A percentile compares a stretch with the other conserved stretches of the same genome.
These are phyloP conservation scores for Hymenochaete sp. DNA, from an alignment of 1,284 basidiomycete genomes.

Conservation along the genomic window DNA sequence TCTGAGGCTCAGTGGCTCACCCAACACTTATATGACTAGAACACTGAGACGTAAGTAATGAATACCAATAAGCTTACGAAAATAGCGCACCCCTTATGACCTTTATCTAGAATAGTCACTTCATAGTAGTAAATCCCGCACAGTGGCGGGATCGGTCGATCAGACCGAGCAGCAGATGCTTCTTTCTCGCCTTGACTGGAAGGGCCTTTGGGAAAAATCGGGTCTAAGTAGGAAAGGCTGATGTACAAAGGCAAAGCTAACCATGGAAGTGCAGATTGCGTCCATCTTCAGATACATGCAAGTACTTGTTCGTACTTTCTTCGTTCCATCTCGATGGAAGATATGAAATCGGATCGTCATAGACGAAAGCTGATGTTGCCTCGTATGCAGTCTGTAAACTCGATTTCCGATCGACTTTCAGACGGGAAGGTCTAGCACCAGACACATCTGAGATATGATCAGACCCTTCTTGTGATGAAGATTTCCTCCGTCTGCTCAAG, in stretches of 20 bases:
- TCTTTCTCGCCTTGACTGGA: conserved; percentile 62
- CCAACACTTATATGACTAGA: conserved; percentile 76
- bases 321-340: conserved; percentile 78
- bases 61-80: background rate
- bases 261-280: conserved; percentile 64
- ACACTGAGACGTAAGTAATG: conserved; percentile 8
- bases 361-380: conserved; percentile 19
- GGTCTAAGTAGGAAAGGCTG: conserved; percentile 4
- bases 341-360: conserved; percentile 37
- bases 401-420: too few species aligned
- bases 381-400: conserved; percentile 7
- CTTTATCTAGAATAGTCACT: conserved; percentile 70
- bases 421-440: too few species aligned
- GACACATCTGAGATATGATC: too few species aligned
- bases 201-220: conserved; percentile 31
- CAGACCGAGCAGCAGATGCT: conserved; percentile 71
- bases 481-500: conserved; percentile 20
- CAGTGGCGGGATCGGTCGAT: conserved; percentile 65
- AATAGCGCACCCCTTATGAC: conserved; percentile 60
- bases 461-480: too few species aligned
- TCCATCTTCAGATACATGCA: conserved; percentile 61
- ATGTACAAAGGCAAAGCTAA: conserved; percentile 20
- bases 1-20: conserved; percentile 20
- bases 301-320: conserved; percentile 45
- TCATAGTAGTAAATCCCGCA: conserved; percentile 91